Evolutionary conservation across 2,329 filamentous ascomycete genomes (phyloP).

Genomic region (Monosporascus sp.): DNA sequence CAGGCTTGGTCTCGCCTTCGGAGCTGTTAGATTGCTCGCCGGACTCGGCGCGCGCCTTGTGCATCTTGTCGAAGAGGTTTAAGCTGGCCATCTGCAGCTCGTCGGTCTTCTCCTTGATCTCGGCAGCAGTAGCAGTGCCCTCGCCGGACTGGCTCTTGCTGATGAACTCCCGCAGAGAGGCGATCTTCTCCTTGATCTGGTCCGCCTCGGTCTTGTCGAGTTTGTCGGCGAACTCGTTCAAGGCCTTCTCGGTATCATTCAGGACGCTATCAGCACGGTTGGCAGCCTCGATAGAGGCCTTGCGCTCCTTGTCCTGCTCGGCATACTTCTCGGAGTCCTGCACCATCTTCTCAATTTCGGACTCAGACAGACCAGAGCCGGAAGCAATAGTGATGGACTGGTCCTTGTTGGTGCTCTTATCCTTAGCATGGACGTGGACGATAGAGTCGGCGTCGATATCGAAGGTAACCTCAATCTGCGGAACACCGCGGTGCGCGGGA

Average conservation of each 20-base stretch:
- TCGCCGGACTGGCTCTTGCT: conserved; percentile 94
- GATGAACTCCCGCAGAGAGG: conserved; percentile 78
- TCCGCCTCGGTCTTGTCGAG: conserved; percentile 96
- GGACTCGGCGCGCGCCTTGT: conserved; percentile 80
- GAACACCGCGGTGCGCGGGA: conserved; percentile 91
- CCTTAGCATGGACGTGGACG: conserved; percentile 95
- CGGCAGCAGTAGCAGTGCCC: conserved; percentile 74
- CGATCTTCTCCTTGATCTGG: conserved; percentile 89
- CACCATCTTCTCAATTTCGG: conserved; percentile 96
- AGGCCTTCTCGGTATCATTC: conserved; percentile 96
- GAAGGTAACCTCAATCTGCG: conserved; percentile 96
- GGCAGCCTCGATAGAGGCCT: conserved; percentile 88
- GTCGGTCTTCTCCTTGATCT: conserved; percentile 98
- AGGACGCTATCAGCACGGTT: conserved; percentile 95
- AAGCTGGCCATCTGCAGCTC: conserved; percentile 94
- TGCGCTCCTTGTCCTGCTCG: conserved; percentile 93
- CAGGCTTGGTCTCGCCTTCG: conserved; percentile 41
- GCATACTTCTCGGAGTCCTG: conserved; percentile 96
- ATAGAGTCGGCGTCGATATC: conserved; percentile 98
- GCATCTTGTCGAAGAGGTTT: conserved; percentile 99
- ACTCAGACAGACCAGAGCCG: conserved; percentile 90
- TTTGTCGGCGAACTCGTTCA: conserved; percentile 93
- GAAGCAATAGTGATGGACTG: conserved; percentile 99
- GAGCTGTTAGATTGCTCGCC: conserved; percentile 45
- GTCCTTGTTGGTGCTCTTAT: conserved; percentile 99